Evolutionary conservation across 2,329 filamentous ascomycete genomes (phyloP), one percentile per base, ranked within the genome.

Genomic region (Rhinocladiella mackenziei): DNA sequence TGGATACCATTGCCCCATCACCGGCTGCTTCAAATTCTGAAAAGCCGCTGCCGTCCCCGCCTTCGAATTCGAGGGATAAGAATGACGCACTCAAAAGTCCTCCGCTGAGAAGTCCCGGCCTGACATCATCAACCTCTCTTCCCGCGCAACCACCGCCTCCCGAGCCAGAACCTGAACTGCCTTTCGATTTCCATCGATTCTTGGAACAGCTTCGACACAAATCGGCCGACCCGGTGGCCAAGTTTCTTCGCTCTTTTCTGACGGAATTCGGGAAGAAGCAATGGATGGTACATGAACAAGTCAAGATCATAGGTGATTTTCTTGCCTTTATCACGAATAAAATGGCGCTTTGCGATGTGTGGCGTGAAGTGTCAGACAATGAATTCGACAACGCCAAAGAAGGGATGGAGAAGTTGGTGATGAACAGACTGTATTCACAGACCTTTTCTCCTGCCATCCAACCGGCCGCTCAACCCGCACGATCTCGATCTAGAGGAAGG

Each of bases 271-370:
- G 82, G 25, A 98, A 97, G 71, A 87, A 89, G 56, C 92, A 97
- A 66, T 98, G 92, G 92, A 94, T 95, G 86, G 92, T 96, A 5
- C 92, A 98, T 63, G 92, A 98, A 68, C 92, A 98, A 65, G 92
- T 97, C 62, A 98, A 98, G 69, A 97, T 98, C 51, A 95, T 98
- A 50, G 81, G 87, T 55, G 94, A 98, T 63, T 98, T 98, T 57
- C 72, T 98, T 35, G 82, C 89, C 32, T 98, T 98, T 60, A 98
- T 98, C 53, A 86, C 86, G 41, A 95, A 95, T 68, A 97, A 97
- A 71, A 98, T 98, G 94, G 88, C 84, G 10, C 78, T 88, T 54
- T 98, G 92, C 61, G 92, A 98, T 51, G 88, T 98, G 2, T 98
- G 92, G 92, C 81, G 86, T 45, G 87, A 92, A 23, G 87, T 97